phyloP scores from a whole-genome alignment of 192 early-diverging fungal genomes.

The Backusella liffmaniae region DNA sequence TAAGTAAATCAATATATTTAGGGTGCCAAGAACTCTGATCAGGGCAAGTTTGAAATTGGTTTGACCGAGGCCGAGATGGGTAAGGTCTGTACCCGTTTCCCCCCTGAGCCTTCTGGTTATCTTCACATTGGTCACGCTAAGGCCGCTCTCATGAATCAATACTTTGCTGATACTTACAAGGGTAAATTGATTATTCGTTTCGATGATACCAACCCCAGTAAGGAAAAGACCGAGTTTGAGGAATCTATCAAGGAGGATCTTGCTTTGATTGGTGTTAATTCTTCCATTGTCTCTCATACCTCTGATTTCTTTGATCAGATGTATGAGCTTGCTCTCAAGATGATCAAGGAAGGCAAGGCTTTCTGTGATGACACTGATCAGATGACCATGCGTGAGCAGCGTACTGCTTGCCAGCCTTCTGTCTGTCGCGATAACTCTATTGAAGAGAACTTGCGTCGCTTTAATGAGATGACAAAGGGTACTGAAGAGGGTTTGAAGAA shows the following conservation, averaged over 20 bases:
- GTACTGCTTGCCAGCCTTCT: conserved; percentile 79
- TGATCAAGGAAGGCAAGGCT: conserved; percentile 87
- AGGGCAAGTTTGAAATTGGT: conserved; percentile 92
- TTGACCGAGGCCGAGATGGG: conserved; percentile 79
- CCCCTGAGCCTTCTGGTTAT: conserved; percentile 98
- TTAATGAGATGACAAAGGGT: conserved; percentile 89
- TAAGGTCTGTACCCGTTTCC: conserved; percentile 95
- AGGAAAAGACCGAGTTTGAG: conserved; percentile 97
- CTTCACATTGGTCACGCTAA: conserved; percentile 99
- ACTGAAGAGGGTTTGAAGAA: conserved; percentile 80
- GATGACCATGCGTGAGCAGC: conserved; percentile 84
- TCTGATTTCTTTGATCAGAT: conserved; percentile 91
- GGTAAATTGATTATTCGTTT: conserved; percentile 96
- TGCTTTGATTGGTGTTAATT: conserved; percentile 78
- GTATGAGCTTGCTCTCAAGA: conserved; percentile 78
- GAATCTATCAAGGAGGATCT: conserved; percentile 94
- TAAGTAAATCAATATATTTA: conserved; percentile 7
- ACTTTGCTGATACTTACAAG: conserved; percentile 88
- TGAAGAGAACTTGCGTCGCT: conserved; percentile 88
- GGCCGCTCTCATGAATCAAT: conserved; percentile 96
- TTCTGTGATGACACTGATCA: conserved; percentile 93
- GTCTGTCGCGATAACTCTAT: conserved; percentile 81
- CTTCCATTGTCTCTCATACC: conserved; percentile 80
- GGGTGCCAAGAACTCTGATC: conserved; percentile 61
- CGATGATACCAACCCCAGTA: conserved; percentile 97